A percentile compares a stretch with the other conserved stretches of the same genome.
These are phyloP conservation scores for Fennellomyces sp. DNA, from an alignment of 371 early-diverging fungal genomes.

Conservation along the genomic window DNA sequence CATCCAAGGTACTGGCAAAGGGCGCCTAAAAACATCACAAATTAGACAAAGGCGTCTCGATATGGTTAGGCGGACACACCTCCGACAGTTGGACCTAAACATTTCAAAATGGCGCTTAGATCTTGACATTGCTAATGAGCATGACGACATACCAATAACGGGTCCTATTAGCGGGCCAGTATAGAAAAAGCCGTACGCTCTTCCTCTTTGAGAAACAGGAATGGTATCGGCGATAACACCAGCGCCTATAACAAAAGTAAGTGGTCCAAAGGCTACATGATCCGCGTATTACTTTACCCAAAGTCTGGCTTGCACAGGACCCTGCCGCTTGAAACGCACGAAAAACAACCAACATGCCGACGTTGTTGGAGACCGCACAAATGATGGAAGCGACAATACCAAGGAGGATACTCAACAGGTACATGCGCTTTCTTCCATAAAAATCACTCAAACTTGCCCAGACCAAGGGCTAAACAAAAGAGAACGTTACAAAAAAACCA, in stretches of 20 bases:
- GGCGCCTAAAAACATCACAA: slow-evolving; percentile 13
- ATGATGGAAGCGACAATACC: slow-evolving; percentile 62
- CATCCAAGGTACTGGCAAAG: slow-evolving; percentile 64
- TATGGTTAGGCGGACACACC: slow-evolving; percentile 19
- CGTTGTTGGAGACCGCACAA: slow-evolving; percentile 55
- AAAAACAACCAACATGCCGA: slow-evolving; percentile 57
- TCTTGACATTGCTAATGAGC: neutral
- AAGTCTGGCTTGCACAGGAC: slow-evolving; percentile 54
- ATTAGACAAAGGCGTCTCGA: neutral
- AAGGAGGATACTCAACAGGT: slow-evolving; percentile 54
- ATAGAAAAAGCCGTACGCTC: slow-evolving; percentile 36
- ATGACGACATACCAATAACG: slow-evolving; percentile 19
- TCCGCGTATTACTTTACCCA: slow-evolving; percentile 38
- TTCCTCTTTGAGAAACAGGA: slow-evolving; percentile 21
- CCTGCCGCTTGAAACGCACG: slow-evolving; percentile 72
- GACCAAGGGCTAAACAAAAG: slow-evolving; percentile 45
- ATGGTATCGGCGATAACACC: slow-evolving; percentile 40
- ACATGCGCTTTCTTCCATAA: slow-evolving; percentile 62
- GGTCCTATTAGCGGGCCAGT: slow-evolving; percentile 24
- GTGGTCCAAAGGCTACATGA: neutral
- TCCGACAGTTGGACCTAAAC: neutral
- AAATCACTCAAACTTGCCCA: slow-evolving; percentile 71
- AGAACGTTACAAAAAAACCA: neutral
- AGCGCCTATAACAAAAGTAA: slow-evolving; percentile 21
- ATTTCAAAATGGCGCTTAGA: neutral